These are phyloP conservation scores for Moesziomyces antarcticus DNA, from an alignment of 1,284 basidiomycete species.

Conservation along the genomic window DNA sequence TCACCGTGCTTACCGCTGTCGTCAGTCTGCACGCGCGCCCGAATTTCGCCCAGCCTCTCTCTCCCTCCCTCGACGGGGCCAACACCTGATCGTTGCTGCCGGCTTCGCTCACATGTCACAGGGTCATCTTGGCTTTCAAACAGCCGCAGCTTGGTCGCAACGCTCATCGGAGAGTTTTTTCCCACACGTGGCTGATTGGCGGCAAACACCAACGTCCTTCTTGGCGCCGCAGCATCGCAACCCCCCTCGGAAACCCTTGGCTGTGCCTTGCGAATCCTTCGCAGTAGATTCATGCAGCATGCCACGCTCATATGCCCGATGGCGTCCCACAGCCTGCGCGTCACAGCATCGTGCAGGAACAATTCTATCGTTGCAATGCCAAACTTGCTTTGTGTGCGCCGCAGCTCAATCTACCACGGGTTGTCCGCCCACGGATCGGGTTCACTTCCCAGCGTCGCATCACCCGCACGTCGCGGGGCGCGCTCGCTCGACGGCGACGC, in stretches of 20 bases:
- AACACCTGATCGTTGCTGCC: no score
- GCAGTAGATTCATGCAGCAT: no score
- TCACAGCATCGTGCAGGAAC: neutral
- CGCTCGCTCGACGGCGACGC: slow-evolving; percentile 25
- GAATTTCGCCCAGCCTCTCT: neutral
- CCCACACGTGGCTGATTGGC: neutral
- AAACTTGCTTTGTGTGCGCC: slow-evolving; percentile 1
- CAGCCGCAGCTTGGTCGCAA: no score
- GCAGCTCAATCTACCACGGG: slow-evolving; percentile 34
- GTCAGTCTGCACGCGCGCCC: slow-evolving; percentile 20
- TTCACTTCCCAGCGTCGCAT: slow-evolving; percentile 8
- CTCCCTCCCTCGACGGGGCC: neutral
- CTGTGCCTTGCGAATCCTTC: neutral
- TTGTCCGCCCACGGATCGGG: slow-evolving; percentile 49
- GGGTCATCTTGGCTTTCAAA: no score
- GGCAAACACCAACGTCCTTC: neutral
- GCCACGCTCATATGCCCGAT: no score
- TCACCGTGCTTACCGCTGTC: slow-evolving; percentile 37
- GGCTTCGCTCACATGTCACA: no score
- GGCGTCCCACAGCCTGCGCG: no score
- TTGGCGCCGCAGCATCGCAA: neutral
- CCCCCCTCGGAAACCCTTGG: neutral
- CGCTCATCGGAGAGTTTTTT: no score
- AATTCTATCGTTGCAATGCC: no score
- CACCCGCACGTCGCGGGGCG: slow-evolving; percentile 15